Evolutionary conservation across 2,329 filamentous ascomycete genomes (phyloP), one percentile per base, ranked within the genome.

Genomic region (Septoria petroselini): DNA sequence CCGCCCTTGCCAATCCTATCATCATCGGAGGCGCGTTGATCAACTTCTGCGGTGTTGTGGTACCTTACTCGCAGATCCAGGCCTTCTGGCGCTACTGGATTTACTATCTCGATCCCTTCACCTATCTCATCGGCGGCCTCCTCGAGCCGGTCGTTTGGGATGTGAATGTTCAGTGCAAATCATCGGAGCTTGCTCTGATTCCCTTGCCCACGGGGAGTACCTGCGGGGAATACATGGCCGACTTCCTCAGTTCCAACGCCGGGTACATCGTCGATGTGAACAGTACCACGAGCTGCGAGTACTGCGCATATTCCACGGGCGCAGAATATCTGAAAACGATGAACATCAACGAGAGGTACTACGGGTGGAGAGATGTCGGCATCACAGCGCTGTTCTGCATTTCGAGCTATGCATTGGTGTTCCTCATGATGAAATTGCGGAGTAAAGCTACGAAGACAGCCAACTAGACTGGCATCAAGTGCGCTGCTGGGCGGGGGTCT

Each of bases 341-440:
- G 9, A 84, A 85, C 61, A 59, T 87, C 5, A 71, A 72, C 1
- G 73, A 80, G 3, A 80, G 85, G 57, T 79, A 74, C 53, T 81
- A 81, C 57, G 83, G 81, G 0, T 87, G 84, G 84, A 74, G 84
- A 42, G 74, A 87, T 65, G 79, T 79, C 0, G 84, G 63, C 0
- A 81, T 85, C 39, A 74, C 78, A 2, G 77, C 76, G 1, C 68
- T 80, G 3, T 83, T 84, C 55, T 76, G 71, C 1, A 52, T 57
- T 9, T 41, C 31, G 12, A 43, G 30, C 1, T 84, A 84, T 53
- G 69, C 64, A 1, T 45, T 76, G 52, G 75, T 76, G 2, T 77
- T 70, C 55, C 38, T 60, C 83, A 57, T 70, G 27, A 72, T 71
- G 69, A 71, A 70, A 62, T 34, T 71, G 41, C 64, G 69, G 55